Base-by-base conservation (phyloP, 2,329 filamentous ascomycete genomes). In the Trichoderma endophyticum region DNA sequence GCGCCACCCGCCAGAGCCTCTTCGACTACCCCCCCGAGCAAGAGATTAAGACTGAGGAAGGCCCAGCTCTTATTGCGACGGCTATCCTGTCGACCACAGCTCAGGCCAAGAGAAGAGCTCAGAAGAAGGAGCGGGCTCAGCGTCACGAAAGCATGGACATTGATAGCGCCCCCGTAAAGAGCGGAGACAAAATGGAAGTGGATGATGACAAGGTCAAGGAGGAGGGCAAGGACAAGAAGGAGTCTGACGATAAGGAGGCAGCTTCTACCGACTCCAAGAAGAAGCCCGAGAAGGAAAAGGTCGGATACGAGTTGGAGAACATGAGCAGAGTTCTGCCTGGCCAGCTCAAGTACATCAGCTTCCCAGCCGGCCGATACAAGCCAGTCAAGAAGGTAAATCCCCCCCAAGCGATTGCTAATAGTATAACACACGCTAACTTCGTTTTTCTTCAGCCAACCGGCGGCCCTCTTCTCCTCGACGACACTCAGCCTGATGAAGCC, bases 11-110 rank as follows among this genome's bases (percentile, higher is more conserved):
- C 72, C 95, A 95, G 68, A 98, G 95, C 81, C 88, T 98, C 76
- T 99, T 99, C 79, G 96, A 99, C 83, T 99, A 99, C 79, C 96
- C 96, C 39, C 97, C 96, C 1, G 95, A 98, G 82, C 93, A 97
- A 77, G 95, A 98, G 81, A 91, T 97, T 78, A 98, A 98, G 87
- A 84, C 93, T 0, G 95, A 98, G 79, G 95, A 98, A 80, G 94
- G 94, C 0, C 95, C 95, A 0, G 93, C 97, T 73, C 90, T 97
- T 82, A 93, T 99, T 75, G 96, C 97, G 76, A 98, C 96, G 11
- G 96, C 97, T 28, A 94, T 99, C 57, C 86, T 99, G 21, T 98
- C 95, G 3, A 99, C 97, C 4, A 99, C 96, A 2, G 95, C 95
- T 1, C 96, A 98, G 82, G 96, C 97, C 74, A 98, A 97, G 86